A percentile compares a stretch with the other conserved stretches of the same genome.
These are phyloP conservation scores for Cardamine resedifolia DNA, from an alignment of 345 rosid species.

Conservation along the genomic window DNA sequence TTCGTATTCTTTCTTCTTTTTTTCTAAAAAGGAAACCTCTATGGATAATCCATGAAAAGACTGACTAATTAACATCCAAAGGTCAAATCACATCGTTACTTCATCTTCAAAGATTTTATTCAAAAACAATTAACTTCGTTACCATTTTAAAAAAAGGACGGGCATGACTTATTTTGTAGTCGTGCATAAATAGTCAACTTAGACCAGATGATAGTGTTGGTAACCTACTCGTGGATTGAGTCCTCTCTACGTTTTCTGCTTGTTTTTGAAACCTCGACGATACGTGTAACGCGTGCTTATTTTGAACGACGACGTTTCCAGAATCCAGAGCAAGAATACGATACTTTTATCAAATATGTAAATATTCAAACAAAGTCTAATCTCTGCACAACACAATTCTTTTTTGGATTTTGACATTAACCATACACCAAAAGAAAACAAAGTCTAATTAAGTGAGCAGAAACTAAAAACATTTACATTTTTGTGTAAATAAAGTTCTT, in stretches of 20 bases:
- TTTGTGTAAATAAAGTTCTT: not conserved
- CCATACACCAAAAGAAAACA: not conserved
- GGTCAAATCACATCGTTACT: slow-evolving; percentile 31
- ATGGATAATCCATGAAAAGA: slow-evolving; percentile 24
- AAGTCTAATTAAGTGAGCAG: slow-evolving; percentile 1
- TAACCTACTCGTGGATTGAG: slow-evolving; percentile 28
- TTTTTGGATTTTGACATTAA: not conserved
- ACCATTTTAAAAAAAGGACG: slow-evolving; percentile 8
- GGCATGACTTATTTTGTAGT: not conserved
- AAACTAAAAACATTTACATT: not conserved
- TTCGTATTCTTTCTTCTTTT: not conserved
- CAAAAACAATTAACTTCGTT: not conserved
- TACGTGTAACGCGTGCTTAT: slow-evolving; percentile 27
- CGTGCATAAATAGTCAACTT: slow-evolving; percentile 12
- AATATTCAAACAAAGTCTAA: slow-evolving; percentile 18
- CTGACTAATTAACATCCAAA: slow-evolving; percentile 20
- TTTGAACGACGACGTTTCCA: slow-evolving; percentile 21
- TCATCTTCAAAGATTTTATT: not conserved
- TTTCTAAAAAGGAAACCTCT: not conserved
- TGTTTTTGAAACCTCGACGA: slow-evolving; percentile 12
- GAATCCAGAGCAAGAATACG: not conserved
- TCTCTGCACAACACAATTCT: not conserved
- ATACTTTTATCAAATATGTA: not conserved
- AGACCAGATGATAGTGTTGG: slow-evolving; percentile 25
- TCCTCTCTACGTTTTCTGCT: slow-evolving; percentile 17